Evolutionary conservation across 345 rosid genomes (phyloP), one percentile per base, ranked within the genome.

Genomic region (Passiflora organensis): DNA sequence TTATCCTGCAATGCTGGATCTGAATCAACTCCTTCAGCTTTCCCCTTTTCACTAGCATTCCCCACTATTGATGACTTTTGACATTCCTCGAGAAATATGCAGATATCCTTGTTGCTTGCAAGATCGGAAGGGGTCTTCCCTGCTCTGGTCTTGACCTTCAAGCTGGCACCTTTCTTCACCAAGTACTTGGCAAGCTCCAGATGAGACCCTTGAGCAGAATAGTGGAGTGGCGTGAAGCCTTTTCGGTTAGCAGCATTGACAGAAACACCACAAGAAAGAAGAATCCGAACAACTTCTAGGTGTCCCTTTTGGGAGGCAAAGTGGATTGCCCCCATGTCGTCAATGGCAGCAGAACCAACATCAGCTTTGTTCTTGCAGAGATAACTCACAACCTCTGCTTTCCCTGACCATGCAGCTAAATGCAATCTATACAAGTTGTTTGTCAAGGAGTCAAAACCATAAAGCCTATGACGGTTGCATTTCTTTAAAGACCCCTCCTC

Each of bases 291-390:
- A 46, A 82, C 72, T 76, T 86, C 97, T 65, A 89, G 58, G 62
- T 89, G 96, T 14, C 97, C 97, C 69, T 89, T 93, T 47, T 86
- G 95, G n/a, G 90, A 78, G 17, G 97, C 99, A 77, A 93, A 93
- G 74, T 89, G 97, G 63, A 93, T 75, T 1, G 97, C 97, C 9
- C 96, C 89, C 97, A 89, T 89, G 70, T 93, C 95, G 63, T 93
- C 99, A 73, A 89, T 80, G 23, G 99, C 97, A 48, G 96, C 89
- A 53, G 99, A 97, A 24, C 97, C 89, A 16, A 78, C 87, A 79
- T 93, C 99, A 0, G 99, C 99, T 65, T 87, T 93, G 41, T 85
- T 70, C 70, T 86, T 80, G 85, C 97, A 89, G 55, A 93, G 82
- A 66, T 82, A 85, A 69, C 69, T 77, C 38, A 82, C 91, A 14